Base-by-base conservation (phyloP, 2,329 filamentous ascomycete genomes). In the Claviceps sp. region DNA sequence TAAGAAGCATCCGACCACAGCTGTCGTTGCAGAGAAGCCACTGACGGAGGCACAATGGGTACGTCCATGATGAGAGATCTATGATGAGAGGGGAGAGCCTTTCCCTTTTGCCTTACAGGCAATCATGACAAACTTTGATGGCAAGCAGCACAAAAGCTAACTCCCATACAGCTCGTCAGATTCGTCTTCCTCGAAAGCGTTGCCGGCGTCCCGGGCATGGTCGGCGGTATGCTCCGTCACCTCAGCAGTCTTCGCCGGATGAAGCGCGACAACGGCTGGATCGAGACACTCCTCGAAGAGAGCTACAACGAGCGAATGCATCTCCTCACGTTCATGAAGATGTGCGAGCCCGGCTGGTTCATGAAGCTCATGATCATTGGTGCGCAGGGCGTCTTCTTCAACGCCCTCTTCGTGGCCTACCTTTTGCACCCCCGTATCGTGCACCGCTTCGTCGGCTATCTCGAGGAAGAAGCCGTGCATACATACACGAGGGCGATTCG, bases 361-460 rank as follows among this genome's bases (percentile, higher is more conserved):
- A 95, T 96, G 90, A 85, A 88, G 56, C 68, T 89, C 52, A 87
- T 95, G 81, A 89, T 97, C 52, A 78, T 97, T 41, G 89, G 84
- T 11, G 90, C 91, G 0, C 91, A 97, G 67, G 93, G 91, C 41
- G 87, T 97, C 60, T 97, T 95, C 75, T 96, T 95, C 78, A 98
- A 98, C 70, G 79, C 82, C 57, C 80, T 97, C 65, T 97, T 98
- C 75, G 55, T 95, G 56, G 78, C 85, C 47, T 97, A 97, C 70
- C 81, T 98, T 38, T 63, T 95, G 55, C 89, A 85, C 1, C 91
- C 93, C 6, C 82, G 84, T 55, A 91, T 88, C 56, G 91, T 87
- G 62, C 93, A 98, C 68, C 85, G 93, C 45, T 97, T 98, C 67
- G 90, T 97, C 50, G 93, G 90, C 1, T 97, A 97, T 61, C 81